These are phyloP conservation scores for Paramyrothecium roridum DNA, from an alignment of 2,329 filamentous ascomycete genomes.

Conservation along the genomic window DNA sequence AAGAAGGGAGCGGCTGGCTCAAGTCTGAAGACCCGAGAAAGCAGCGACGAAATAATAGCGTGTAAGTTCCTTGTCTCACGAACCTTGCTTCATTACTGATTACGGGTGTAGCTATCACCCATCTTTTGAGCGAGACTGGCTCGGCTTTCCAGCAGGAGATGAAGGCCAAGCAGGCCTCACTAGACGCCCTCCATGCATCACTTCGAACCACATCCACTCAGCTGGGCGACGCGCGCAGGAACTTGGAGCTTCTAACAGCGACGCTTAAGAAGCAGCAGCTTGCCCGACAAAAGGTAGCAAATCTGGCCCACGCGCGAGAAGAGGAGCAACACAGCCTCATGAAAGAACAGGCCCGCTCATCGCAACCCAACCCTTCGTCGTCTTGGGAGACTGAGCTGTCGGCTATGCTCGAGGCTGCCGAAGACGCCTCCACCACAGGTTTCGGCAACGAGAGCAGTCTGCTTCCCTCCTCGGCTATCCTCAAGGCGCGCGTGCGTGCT, in stretches of 20 bases:
- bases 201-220: conserved; percentile 78
- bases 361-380: conserved; percentile 40
- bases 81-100: neutral
- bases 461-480: conserved; percentile 56
- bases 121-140: conserved; percentile 76
- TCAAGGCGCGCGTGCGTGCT: conserved; percentile 67
- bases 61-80: conserved; percentile 55
- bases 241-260: conserved; percentile 67
- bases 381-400: conserved; percentile 54
- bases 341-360: conserved; percentile 37
- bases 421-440: conserved; percentile 28
- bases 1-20: conserved; percentile 41
- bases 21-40: conserved; percentile 62
- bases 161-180: conserved; percentile 75
- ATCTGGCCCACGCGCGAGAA: conserved; percentile 71
- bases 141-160: conserved; percentile 78
- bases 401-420: conserved; percentile 42
- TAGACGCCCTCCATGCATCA: conserved; percentile 77
- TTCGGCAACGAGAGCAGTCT: conserved; percentile 32
- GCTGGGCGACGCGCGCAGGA: conserved; percentile 72
- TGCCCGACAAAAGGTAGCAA: conserved; percentile 69
- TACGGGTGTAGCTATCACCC: conserved; percentile 64
- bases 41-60: conserved; percentile 74
- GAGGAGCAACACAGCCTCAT: conserved; percentile 58
- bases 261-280: conserved; percentile 63